A percentile compares a stretch with the other conserved stretches of the same genome.
phyloP scores from a whole-genome alignment of 2,329 filamentous ascomycete species.

The Phialophora verrucosa region DNA sequence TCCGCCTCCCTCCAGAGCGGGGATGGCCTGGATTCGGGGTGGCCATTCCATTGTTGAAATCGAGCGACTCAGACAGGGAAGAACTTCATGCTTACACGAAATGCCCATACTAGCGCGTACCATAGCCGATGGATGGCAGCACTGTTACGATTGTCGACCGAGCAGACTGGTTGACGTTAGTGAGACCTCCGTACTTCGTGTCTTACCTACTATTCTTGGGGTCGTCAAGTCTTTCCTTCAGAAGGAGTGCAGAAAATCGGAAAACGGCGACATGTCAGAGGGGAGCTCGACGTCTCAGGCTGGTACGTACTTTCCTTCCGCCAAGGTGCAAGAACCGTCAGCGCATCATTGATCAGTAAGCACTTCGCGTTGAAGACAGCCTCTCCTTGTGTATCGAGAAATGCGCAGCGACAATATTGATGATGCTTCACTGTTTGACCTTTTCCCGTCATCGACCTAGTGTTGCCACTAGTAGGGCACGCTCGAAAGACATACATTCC shows the following conservation, averaged over 20 bases:
- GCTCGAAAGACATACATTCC: not conserved
- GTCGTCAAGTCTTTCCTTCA: too few relatives aligned
- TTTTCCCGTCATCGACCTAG: not conserved
- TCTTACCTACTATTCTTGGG: too few relatives aligned
- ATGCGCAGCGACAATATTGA: not conserved
- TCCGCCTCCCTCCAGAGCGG: not conserved
- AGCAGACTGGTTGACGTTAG: too few relatives aligned
- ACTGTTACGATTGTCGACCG: too few relatives aligned
- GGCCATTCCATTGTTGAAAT: not conserved
- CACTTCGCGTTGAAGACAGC: not conserved
- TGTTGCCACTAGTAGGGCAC: not conserved
- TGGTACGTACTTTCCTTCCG: not conserved
- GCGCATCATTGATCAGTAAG: not conserved
- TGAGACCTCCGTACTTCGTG: too few relatives aligned
- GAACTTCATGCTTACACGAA: not conserved
- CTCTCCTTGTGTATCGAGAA: not conserved
- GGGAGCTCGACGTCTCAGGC: not conserved
- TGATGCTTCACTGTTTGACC: not conserved
- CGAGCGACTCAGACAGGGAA: not conserved
- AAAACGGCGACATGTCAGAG: not conserved
- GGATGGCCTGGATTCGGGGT: not conserved
- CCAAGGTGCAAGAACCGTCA: not conserved
- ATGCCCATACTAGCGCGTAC: not conserved
- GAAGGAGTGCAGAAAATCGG: too few relatives aligned
- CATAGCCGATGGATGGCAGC: too few relatives aligned